These are phyloP conservation scores for Cystobasidium pallidum DNA, from an alignment of 1,284 basidiomycete species.

Conservation along the genomic window DNA sequence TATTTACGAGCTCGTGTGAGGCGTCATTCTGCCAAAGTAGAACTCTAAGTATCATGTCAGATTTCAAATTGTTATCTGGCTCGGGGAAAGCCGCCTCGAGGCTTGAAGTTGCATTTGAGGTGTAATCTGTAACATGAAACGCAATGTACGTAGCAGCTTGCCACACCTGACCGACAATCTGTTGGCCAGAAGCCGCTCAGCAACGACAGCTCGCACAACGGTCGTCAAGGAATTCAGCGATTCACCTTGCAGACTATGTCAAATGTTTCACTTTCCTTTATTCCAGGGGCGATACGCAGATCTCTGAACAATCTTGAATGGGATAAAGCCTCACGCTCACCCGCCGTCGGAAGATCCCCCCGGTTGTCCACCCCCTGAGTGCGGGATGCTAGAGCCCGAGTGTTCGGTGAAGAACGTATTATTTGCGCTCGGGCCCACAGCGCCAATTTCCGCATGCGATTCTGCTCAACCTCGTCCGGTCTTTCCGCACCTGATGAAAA, in stretches of 20 bases:
- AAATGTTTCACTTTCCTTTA: background rate
- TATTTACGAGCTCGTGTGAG: background rate
- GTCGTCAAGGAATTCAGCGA: too few species aligned
- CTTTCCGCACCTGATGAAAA: background rate
- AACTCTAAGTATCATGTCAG: constrained; percentile 15
- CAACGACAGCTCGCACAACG: background rate
- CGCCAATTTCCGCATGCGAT: constrained; percentile 4
- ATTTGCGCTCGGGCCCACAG: constrained; percentile 9
- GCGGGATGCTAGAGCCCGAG: too few species aligned
- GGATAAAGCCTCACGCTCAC: background rate
- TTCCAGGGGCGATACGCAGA: background rate
- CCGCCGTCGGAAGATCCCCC: too few species aligned
- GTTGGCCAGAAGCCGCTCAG: background rate
- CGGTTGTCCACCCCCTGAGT: too few species aligned
- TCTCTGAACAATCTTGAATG: background rate
- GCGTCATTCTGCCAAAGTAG: constrained; percentile 20
- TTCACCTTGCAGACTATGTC: constrained; percentile 1
- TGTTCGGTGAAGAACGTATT: background rate
- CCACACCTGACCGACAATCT: background rate
- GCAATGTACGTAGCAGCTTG: background rate
- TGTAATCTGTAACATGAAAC: constrained; percentile 1
- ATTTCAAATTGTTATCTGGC: background rate
- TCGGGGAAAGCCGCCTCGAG: background rate
- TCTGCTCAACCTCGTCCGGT: background rate
- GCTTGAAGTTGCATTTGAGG: background rate